Conservation (phyloP, 1,284 basidiomycete species). For the Rhodotorula sp. region DNA sequence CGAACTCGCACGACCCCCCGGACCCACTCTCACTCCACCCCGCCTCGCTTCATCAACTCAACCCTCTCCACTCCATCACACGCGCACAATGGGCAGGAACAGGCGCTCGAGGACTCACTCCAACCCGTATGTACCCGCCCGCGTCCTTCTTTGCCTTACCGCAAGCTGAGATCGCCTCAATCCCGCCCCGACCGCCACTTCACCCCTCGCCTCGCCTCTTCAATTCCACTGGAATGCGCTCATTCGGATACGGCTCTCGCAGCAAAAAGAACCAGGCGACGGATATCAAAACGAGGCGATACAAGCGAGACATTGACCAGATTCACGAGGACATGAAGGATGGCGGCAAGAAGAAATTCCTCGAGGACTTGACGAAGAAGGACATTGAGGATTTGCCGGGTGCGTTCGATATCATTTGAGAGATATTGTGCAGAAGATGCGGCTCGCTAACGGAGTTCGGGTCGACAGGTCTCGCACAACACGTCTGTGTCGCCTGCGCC, state of each 20-base stretch:
- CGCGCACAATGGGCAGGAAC: constrained; percentile 30
- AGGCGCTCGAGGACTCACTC: constrained; percentile 33
- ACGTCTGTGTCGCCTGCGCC: constrained; percentile 35
- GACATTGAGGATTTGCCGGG: constrained; percentile 37
- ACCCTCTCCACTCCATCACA: not conserved
- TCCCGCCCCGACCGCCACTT: no score
- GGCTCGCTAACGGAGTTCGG: no score
- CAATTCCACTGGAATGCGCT: no score
- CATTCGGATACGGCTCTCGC: not conserved
- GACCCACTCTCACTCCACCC: not conserved
- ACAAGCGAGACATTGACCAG: constrained; percentile 36
- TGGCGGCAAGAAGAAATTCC: constrained; percentile 27
- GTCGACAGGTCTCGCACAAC: constrained; percentile 31
- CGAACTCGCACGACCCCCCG: not conserved
- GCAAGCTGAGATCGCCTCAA: no score
- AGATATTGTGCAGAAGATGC: no score
- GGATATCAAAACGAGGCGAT: constrained; percentile 30
- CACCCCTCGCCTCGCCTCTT: not conserved
- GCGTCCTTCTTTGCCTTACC: not conserved
- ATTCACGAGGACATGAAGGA: constrained; percentile 39
- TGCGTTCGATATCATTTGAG: no score
- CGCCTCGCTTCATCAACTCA: not conserved
- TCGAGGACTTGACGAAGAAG: constrained; percentile 33
- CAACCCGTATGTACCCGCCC: constrained; percentile 27
- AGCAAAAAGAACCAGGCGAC: constrained; percentile 41